These are phyloP conservation scores for Mycena sp. DNA, from an alignment of 1,284 basidiomycete genomes.

Conservation along the genomic window DNA sequence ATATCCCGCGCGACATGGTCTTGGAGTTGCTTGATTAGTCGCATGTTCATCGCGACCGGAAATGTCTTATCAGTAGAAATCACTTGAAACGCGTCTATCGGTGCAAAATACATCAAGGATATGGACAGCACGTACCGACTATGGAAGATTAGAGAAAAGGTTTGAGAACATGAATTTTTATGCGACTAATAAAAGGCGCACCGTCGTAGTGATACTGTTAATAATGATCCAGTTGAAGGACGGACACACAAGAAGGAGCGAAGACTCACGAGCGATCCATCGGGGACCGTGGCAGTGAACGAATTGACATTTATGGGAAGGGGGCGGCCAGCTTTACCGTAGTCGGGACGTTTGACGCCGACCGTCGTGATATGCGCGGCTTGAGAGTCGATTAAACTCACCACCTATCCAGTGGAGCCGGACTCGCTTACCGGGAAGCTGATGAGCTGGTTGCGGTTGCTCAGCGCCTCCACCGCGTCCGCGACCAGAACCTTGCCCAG, in stretches of 20 bases:
- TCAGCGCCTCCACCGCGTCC: too few relatives aligned
- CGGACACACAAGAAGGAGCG: not conserved
- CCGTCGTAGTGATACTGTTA: too few relatives aligned
- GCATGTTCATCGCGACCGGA: slow-evolving; percentile 51
- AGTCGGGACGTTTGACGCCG: slow-evolving; percentile 51
- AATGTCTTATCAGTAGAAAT: slow-evolving; percentile 49
- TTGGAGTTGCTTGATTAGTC: slow-evolving; percentile 52
- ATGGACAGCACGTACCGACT: slow-evolving; percentile 13
- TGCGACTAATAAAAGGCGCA: too few relatives aligned
- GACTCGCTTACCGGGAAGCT: too few relatives aligned
- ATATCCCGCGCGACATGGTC: slow-evolving; percentile 43
- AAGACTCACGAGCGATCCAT: slow-evolving; percentile 40
- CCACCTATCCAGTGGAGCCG: too few relatives aligned
- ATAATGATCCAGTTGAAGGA: too few relatives aligned
- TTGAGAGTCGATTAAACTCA: too few relatives aligned
- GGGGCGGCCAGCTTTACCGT: slow-evolving; percentile 40
- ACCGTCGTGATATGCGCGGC: slow-evolving; percentile 42
- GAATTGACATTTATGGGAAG: slow-evolving; percentile 51
- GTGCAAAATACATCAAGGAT: not conserved
- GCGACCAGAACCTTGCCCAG: too few relatives aligned
- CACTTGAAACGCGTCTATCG: slow-evolving; percentile 37
- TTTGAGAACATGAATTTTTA: not conserved
- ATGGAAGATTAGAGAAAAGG: not conserved
- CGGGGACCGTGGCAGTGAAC: slow-evolving; percentile 39
- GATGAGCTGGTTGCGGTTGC: too few relatives aligned